Base-by-base conservation (phyloP, 1,139 yeast species). In the Geotrichum reessii region DNA sequence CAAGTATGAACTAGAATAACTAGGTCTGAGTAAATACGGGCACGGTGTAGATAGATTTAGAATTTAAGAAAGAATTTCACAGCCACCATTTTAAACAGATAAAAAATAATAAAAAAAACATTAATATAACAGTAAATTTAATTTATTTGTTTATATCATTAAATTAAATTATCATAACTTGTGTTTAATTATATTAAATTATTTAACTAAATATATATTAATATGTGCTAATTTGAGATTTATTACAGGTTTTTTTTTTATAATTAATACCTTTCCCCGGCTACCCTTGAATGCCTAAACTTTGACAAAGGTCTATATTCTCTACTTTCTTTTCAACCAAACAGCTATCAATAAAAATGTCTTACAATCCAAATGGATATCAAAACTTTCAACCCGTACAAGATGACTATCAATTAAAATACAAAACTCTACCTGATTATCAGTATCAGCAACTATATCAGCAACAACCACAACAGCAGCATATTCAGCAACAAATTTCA, bases 401-500 rank as follows among this genome's bases (percentile, higher is more conserved):
- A 21, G 40, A 31, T 24, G 22, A 22, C 47, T 27, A 47, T 24
- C 44, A 37, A 14, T 37, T 37, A 17, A 37, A 37, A 37, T 37
- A 40, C n/a, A 28, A 27, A 25, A 40, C 22, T 46, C 57, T 42
- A 17, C 47, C 31, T n/a, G 42, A 48, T 24, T 53, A 53, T 25
- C 50, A 21, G 27, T 57, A 49, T 28, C 56, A 51, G 22, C 58
- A 54, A 21, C 44, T 53, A 28, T 21, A 52, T 28, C 53, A 33
- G 22, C 52, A 51, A 31, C 55, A 46, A 33, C 52, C 11, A 11
- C 55, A 46, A 21, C 52, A 21, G 11, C 51, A 50, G 46, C 53
- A 31, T 24, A 40, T 14, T 7, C 52, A 52, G 44, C n/a, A 59
- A 51, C 37, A 58, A 28, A 27, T 47, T 49, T 19, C 48, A 52